Evolutionary conservation across 345 rosid genomes (phyloP), one percentile per base, ranked within the genome.

Genomic region (Eucalyptus albens): DNA sequence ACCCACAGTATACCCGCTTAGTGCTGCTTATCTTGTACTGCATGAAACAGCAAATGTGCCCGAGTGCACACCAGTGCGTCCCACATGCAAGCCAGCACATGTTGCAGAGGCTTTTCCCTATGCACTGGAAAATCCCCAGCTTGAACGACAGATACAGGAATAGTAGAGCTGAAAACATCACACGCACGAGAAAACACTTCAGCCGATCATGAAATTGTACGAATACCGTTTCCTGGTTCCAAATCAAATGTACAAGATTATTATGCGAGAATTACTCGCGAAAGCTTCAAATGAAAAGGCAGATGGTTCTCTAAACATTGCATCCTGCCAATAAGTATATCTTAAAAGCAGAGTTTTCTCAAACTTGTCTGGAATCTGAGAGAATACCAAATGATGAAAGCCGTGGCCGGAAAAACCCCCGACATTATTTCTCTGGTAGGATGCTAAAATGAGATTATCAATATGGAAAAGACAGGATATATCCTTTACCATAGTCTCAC

Each of bases 91-190:
- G 94, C 93, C 95, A 97, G 49, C 95, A 94, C 94, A 96, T 94
- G 89, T 94, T 95, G 86, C 97, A 94, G 15, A 97, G 92, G 94
- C 96, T 94, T 93, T 90, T 96, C 56, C 89, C 92, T 24, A 95
- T 87, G 94, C 97, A 94, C 65, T 94, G 96, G 92, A 93, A 96
- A n/a, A 96, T 93, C 37, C 98, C 98, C 88, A 96, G 72, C 93
- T 95, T 93, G 95, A 95, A 94, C 87, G 94, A 81, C 31, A 94
- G 93, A 87, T 94, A 95, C 91, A 95, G 90, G 94, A 96, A 95
- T 91, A 96, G 88, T 89, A 95, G 90, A 89, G 92, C 98, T 96
- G 95, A 69, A 91, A 45, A 44, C 45, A 40, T 37, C 27, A 40
- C 45, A 21, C 11, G 19, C 45, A 87, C 12, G 21, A 2, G 89